These are phyloP conservation scores for Erigeron philadelphicus DNA, from an alignment of 140 eudicot species.

Conservation along the genomic window DNA sequence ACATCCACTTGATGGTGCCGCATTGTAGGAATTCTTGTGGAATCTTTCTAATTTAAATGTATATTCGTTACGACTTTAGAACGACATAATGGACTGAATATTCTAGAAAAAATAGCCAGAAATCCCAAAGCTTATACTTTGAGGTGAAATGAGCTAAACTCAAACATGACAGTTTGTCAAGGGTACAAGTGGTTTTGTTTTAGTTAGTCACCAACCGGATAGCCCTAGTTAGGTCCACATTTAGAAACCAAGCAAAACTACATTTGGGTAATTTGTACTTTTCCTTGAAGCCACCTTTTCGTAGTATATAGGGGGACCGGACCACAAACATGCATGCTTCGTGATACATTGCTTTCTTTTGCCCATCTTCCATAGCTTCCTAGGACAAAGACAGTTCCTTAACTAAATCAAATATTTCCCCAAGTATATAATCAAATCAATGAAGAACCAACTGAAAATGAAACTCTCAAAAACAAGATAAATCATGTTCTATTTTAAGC, in stretches of 20 bases:
- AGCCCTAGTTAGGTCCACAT: too few species aligned
- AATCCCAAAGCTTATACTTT: too few species aligned
- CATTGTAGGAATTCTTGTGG: background rate
- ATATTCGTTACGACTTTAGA: background rate
- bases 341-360: conserved; percentile 25
- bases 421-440: background rate
- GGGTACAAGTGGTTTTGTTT: background rate
- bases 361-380: conserved; percentile 3
- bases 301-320: conserved; percentile 31
- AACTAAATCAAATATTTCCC: conserved; percentile 12
- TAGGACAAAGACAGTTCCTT: conserved; percentile 20
- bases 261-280: conserved; percentile 15
- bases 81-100: too few species aligned
- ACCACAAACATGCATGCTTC: conserved; percentile 29
- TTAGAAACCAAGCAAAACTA: too few species aligned
- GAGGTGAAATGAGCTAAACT: too few species aligned
- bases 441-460: background rate
- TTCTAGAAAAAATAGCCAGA: too few species aligned
- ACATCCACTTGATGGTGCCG: background rate
- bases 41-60: background rate
- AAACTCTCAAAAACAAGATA: too few species aligned
- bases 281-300: background rate
- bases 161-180: background rate
- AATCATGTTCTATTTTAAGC: background rate
- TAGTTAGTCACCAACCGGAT: background rate